These are phyloP conservation scores for Brassica nigra DNA, from an alignment of 345 rosid species.

Conservation along the genomic window DNA sequence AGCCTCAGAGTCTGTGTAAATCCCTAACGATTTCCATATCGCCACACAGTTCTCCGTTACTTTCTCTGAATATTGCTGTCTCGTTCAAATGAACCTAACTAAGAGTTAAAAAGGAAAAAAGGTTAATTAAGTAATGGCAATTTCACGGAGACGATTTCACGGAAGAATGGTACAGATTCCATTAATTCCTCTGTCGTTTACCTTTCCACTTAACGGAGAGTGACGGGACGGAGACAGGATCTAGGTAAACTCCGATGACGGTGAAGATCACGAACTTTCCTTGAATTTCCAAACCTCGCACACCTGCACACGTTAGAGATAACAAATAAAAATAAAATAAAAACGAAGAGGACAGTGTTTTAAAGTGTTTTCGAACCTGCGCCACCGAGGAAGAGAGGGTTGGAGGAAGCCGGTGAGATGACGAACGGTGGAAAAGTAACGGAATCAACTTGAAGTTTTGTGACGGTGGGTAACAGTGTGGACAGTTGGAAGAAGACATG, in stretches of 20 bases:
- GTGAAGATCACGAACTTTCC: constrained; percentile 82
- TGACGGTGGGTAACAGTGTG: constrained; percentile 31
- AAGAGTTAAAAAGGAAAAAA: not conserved
- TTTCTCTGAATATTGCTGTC: constrained; percentile 46
- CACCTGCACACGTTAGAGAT: constrained; percentile 52
- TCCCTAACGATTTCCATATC: constrained; percentile 68
- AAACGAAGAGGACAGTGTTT: not conserved
- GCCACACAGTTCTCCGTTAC: constrained; percentile 58
- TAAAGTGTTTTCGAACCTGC: constrained; percentile 50
- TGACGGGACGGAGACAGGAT: constrained; percentile 51
- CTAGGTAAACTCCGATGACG: constrained; percentile 77
- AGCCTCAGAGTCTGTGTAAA: constrained; percentile 76
- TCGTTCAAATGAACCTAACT: constrained; percentile 65
- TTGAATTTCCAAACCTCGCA: constrained; percentile 67
- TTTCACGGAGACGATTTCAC: constrained; percentile 79
- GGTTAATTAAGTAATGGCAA: constrained; percentile 30
- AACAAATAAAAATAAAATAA: not conserved
- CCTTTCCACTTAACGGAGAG: constrained; percentile 76
- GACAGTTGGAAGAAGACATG: constrained; percentile 22
- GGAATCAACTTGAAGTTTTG: constrained; percentile 52
- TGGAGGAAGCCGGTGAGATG: constrained; percentile 68
- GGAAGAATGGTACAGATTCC: constrained; percentile 68
- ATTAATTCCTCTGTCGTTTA: constrained; percentile 52
- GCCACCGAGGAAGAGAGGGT: constrained; percentile 74
- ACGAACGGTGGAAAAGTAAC: constrained; percentile 56